phyloP scores from a whole-genome alignment of 2,329 filamentous ascomycete species.

The Grosmannia clavigera region DNA sequence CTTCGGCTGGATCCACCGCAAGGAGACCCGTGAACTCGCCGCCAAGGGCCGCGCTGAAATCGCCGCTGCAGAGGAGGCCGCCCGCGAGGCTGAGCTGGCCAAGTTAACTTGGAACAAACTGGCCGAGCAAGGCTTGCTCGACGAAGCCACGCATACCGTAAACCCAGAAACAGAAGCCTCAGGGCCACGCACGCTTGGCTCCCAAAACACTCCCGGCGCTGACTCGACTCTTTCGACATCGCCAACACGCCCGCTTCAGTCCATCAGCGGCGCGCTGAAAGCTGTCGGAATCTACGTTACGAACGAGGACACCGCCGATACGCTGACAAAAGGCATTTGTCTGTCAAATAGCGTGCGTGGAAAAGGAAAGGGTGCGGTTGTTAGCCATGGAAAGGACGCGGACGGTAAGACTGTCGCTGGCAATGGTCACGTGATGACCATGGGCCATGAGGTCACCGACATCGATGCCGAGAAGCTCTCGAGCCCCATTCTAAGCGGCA shows the following conservation, averaged over 20 bases:
- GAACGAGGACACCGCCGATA: not conserved
- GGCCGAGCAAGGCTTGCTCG: too few relatives aligned
- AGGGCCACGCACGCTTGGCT: too few relatives aligned
- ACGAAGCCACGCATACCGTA: too few relatives aligned
- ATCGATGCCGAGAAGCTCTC: not conserved
- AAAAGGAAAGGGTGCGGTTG: not conserved
- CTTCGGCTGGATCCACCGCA: conserved; percentile 49
- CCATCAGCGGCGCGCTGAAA: too few relatives aligned
- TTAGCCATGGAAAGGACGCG: not conserved
- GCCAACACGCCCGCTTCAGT: too few relatives aligned
- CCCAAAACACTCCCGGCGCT: too few relatives aligned
- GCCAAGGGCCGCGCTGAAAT: conserved; percentile 38
- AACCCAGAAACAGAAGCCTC: not conserved
- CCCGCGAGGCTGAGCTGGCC: too few relatives aligned
- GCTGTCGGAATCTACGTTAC: not conserved
- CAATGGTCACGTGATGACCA: not conserved
- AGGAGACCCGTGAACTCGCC: conserved; percentile 52
- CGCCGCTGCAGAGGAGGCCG: conserved; percentile 21
- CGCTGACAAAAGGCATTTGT: not conserved
- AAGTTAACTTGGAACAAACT: not conserved
- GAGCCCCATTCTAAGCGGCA: not conserved
- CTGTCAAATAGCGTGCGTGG: too few relatives aligned
- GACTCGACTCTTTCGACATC: too few relatives aligned
- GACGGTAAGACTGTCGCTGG: too few relatives aligned
- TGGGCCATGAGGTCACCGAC: not conserved